Evolutionary conservation across 495 filamentous ascomycete species (phyloP).

Genomic region (Xeromyces bisporus): DNA sequence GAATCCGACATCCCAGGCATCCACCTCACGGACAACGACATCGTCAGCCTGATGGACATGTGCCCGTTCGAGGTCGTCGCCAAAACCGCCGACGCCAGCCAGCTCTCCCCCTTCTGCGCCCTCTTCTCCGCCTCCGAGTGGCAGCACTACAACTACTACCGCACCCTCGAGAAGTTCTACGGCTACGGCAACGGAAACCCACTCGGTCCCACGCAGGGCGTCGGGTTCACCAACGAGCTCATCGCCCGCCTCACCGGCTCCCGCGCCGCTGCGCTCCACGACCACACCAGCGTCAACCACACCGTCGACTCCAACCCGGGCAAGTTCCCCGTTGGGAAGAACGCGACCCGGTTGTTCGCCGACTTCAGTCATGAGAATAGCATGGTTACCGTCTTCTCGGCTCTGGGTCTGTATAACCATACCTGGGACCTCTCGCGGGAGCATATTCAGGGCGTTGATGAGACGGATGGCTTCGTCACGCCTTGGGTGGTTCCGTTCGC

Average conservation of each 20-base stretch:
- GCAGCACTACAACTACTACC: conserved; percentile 58
- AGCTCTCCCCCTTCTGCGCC: conserved; percentile 46
- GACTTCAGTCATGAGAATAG: conserved; percentile 86
- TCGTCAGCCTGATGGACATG: conserved; percentile 63
- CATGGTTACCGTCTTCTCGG: conserved; percentile 53
- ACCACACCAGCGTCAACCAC: conserved; percentile 52
- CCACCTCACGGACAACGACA: conserved; percentile 38
- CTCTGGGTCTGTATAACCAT: conserved; percentile 55
- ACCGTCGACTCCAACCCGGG: conserved; percentile 44
- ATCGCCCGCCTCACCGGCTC: conserved; percentile 58
- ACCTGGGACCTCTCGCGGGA: conserved; percentile 33
- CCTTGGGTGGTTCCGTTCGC: conserved; percentile 69
- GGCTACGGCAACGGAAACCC: conserved; percentile 58
- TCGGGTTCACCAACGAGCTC: conserved; percentile 72
- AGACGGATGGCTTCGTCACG: conserved; percentile 44
- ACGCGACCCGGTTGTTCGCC: conserved; percentile 49
- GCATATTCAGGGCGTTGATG: conserved; percentile 22
- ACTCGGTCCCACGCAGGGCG: conserved; percentile 63
- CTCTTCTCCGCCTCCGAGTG: conserved; percentile 58
- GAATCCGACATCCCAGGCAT: conserved; percentile 43
- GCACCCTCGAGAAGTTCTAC: conserved; percentile 65
- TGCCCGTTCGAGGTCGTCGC: conserved; percentile 70
- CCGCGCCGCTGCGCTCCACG: conserved; percentile 46
- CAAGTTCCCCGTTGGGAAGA: conserved; percentile 59
- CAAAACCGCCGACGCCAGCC: conserved; percentile 13